Conservation (phyloP, 2,329 filamentous ascomycete genomes). For the Celoporthe dispersa region DNA sequence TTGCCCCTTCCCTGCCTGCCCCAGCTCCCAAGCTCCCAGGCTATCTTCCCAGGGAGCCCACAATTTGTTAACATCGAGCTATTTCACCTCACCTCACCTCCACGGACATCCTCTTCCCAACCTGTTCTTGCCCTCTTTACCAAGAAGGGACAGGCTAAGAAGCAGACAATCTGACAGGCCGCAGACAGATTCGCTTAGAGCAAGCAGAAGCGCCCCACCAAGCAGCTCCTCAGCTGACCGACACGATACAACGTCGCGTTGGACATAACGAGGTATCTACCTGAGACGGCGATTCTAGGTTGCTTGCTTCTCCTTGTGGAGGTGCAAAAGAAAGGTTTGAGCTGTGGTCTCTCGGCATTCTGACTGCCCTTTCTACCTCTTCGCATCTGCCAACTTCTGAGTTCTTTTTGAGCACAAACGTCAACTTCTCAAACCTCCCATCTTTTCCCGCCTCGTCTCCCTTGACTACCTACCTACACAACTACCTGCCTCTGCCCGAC, state of each 20-base stretch:
- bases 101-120: background rate
- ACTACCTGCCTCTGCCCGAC: slow-evolving; percentile 24
- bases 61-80: background rate
- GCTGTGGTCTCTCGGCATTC: slow-evolving; percentile 32
- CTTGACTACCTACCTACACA: slow-evolving; percentile 19
- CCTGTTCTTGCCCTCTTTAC: background rate
- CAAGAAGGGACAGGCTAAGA: background rate
- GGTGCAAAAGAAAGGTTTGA: slow-evolving; percentile 33
- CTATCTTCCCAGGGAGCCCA: slow-evolving; percentile 10
- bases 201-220: slow-evolving; percentile 16
- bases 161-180: slow-evolving; percentile 16
- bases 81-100: background rate
- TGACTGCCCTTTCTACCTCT: slow-evolving; percentile 28
- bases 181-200: slow-evolving; percentile 28
- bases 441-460: slow-evolving; percentile 25
- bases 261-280: slow-evolving; percentile 8
- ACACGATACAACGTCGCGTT: slow-evolving; percentile 9
- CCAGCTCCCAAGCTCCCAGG: slow-evolving; percentile 11
- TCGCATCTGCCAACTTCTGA: slow-evolving; percentile 27
- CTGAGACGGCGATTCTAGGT: slow-evolving; percentile 21
- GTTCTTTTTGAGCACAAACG: slow-evolving; percentile 28
- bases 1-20: slow-evolving; percentile 22
- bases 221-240: slow-evolving; percentile 19
- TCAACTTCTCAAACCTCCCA: slow-evolving; percentile 26
- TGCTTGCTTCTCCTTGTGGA: slow-evolving; percentile 27